phyloP scores from a whole-genome alignment of 805 yeast genomes.

The Priceomyces medius region DNA sequence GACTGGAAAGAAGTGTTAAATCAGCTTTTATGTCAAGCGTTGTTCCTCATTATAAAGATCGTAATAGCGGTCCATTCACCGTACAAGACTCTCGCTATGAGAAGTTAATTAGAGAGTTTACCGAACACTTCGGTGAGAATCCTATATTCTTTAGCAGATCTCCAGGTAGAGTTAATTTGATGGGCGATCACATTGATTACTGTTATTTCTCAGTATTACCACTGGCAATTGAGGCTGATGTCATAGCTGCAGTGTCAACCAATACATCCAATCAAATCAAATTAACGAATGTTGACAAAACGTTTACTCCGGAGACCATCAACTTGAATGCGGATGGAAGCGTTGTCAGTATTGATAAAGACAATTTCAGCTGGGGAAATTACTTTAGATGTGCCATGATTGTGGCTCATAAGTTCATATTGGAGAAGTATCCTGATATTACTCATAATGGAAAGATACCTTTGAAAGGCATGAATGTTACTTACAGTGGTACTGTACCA shows the following conservation, averaged over 20 bases:
- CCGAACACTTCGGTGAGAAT: constrained; percentile 18
- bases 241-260: constrained; percentile 50
- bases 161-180: constrained; percentile 75
- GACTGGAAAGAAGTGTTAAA: not conserved
- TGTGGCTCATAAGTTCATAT: constrained; percentile 54
- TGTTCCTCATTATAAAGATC: constrained; percentile 35
- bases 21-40: constrained; percentile 10
- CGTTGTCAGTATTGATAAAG: constrained; percentile 46
- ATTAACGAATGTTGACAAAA: constrained; percentile 31
- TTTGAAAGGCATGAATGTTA: constrained; percentile 50
- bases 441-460: constrained; percentile 16
- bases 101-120: constrained; percentile 22
- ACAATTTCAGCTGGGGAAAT: constrained; percentile 59
- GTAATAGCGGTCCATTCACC: constrained; percentile 25
- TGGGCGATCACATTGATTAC: constrained; percentile 77
- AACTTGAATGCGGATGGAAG: constrained; percentile 42
- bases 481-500: constrained; percentile 65
- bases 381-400: constrained; percentile 65
- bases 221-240: constrained; percentile 67
- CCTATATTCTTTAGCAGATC: constrained; percentile 56
- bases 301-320: constrained; percentile 35
- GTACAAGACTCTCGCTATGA: constrained; percentile 27
- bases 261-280: constrained; percentile 25
- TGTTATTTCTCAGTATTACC: constrained; percentile 67
- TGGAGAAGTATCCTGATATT: constrained; percentile 29